phyloP scores from a whole-genome alignment of 164 flowering plant genomes.

The Amborella trichopoda region DNA sequence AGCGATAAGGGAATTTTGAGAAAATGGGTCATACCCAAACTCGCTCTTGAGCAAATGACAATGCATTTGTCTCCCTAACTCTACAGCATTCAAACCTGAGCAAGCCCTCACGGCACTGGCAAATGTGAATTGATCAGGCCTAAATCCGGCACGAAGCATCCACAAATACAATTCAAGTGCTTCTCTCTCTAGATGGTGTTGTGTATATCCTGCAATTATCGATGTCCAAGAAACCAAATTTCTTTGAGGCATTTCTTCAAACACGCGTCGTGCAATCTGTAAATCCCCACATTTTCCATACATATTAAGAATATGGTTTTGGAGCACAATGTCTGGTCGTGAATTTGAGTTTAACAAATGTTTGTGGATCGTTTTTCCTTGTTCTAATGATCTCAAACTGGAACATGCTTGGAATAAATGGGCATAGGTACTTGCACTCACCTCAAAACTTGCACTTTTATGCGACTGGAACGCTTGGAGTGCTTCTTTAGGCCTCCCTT shows the following conservation, averaged over 20 bases:
- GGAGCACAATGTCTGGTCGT: constrained; percentile 31
- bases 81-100: constrained; percentile 20
- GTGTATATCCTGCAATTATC: constrained; percentile 54
- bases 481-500: constrained; percentile 36
- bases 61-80: constrained; percentile 50
- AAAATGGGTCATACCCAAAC: constrained; percentile 25
- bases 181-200: constrained; percentile 25
- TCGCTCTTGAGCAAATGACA: constrained; percentile 38
- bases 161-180: constrained; percentile 30
- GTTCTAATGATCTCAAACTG: constrained; percentile 26
- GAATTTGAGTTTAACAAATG: constrained; percentile 23
- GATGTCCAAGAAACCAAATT: constrained; percentile 68
- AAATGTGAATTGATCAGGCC: constrained; percentile 50
- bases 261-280: constrained; percentile 38
- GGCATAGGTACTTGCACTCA: constrained; percentile 29
- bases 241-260: constrained; percentile 36
- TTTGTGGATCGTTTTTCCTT: constrained; percentile 34
- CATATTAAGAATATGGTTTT: constrained; percentile 51
- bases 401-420: constrained; percentile 42
- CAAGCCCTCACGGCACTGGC: constrained; percentile 48
- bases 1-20: constrained; percentile 55
- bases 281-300: constrained; percentile 57
- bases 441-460: constrained; percentile 16
- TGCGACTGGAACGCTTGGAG: constrained; percentile 35
- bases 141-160: constrained; percentile 34